These are phyloP conservation scores for Fusarium neocosmosporiellum DNA, from an alignment of 2,329 filamentous ascomycete species.

Conservation along the genomic window DNA sequence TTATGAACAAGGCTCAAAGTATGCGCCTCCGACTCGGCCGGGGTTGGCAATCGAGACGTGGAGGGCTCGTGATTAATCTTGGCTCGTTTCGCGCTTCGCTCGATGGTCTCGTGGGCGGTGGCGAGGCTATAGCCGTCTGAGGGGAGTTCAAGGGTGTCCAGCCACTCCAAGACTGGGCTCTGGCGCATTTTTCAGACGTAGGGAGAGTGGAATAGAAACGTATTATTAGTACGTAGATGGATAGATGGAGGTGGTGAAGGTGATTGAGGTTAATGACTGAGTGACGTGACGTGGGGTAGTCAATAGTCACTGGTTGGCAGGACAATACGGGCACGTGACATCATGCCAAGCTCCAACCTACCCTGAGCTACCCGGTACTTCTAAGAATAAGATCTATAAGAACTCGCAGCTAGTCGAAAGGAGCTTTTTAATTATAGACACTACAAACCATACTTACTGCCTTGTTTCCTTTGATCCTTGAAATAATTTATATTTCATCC, in stretches of 20 bases:
- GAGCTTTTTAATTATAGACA: neutral
- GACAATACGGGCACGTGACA: neutral
- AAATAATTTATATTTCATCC: neutral
- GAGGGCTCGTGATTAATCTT: neutral
- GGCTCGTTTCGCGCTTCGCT: neutral
- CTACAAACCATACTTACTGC: neutral
- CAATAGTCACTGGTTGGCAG: neutral
- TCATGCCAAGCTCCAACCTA: neutral
- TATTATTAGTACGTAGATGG: neutral
- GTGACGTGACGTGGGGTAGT: neutral
- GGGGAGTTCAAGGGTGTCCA: neutral
- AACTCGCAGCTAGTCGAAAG: neutral
- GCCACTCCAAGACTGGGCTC: neutral
- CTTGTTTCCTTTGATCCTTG: neutral
- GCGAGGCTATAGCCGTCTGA: neutral
- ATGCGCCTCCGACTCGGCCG: neutral
- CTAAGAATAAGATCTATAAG: neutral
- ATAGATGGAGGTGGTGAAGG: neutral
- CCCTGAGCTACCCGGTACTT: neutral
- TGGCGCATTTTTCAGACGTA: neutral
- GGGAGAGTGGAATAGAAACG: neutral
- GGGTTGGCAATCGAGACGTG: neutral
- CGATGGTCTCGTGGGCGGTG: neutral
- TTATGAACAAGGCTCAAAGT: neutral
- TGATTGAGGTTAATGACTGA: neutral